Evolutionary conservation across 306 rosid genomes (phyloP), one percentile per base, ranked within the genome.

Genomic region (Corylus avellana): DNA sequence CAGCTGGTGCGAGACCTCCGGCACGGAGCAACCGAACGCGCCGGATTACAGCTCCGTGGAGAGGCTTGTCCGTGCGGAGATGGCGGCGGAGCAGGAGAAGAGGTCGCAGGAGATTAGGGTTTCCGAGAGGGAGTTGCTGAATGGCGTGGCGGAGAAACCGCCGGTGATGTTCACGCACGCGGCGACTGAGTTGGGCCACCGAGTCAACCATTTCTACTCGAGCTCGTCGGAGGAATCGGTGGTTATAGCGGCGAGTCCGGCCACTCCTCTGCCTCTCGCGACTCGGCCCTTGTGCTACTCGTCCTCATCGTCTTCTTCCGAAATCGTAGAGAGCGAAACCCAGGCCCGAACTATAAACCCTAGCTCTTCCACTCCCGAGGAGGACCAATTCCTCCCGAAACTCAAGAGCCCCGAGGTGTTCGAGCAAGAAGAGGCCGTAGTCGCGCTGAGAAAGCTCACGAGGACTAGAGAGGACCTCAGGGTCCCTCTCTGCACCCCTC

Each of bases 401-500:
- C 32, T 96, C 72, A 89, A 27, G 17, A 91, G 93, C 79, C 57
- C 47, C 17, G 90, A 87, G 25, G 84, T 89, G 11, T 86, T 74
- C 10, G 99, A 93, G 67, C 98, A 96, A 66, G 97, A 93, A 70
- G 93, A 91, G 72, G 98, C 86, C 0, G 88, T 85, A 0, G 49
- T 85, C 58, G 78, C 83, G 39, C 85, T 96, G 32, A 76, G 99
- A 8, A 90, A 81, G 74, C 75, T 90, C 51, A 91, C 99, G 25
- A 82, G 87, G 76, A 89, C 78, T 22, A 75, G 70, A 12, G 96
- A 91, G 74, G 85, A 85, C 6, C 81, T 87, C 35, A 79, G 99
- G 87, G 79, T 74, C 74, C 83, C 86, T 13, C 87, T 96, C 46
- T 93, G 97, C 77, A 85, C 93, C 0, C 77, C 86, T 20, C 89